Evolutionary conservation across 768 basidiomycete species (phyloP).

Genomic region (Rhodocollybia butyracea): DNA sequence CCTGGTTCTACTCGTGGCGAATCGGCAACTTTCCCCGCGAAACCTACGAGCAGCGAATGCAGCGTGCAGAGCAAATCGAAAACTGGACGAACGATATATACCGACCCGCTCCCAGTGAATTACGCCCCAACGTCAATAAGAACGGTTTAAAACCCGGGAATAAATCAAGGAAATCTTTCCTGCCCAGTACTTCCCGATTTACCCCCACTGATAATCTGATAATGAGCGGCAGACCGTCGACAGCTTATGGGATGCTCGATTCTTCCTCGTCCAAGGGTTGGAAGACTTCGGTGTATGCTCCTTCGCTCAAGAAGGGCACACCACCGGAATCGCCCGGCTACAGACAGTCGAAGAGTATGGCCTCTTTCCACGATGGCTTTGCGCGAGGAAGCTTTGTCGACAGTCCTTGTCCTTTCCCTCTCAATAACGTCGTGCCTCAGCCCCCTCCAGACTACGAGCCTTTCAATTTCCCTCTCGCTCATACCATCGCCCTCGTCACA

Average conservation of each 20-base stretch:
- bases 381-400: conserved; percentile 51
- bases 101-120: conserved; percentile 84
- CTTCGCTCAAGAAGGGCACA: conserved; percentile 53
- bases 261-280: conserved; percentile 44
- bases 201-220: conserved; percentile 67
- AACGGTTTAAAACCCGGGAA: conserved; percentile 47
- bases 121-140: conserved; percentile 86
- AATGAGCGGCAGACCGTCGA: conserved; percentile 53
- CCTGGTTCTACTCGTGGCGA: conserved; percentile 97
- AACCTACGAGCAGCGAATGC: conserved; percentile 89
- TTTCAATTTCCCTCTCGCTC: conserved; percentile 91
- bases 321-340: conserved; percentile 73
- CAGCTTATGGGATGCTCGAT: conserved; percentile 67
- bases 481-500: conserved; percentile 94
- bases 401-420: conserved; percentile 88
- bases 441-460: conserved; percentile 90
- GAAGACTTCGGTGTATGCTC: conserved; percentile 46
- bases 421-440: conserved; percentile 87
- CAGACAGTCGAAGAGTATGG: conserved; percentile 77
- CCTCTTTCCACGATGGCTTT: conserved; percentile 61
- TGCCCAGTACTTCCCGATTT: conserved; percentile 71
- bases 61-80: conserved; percentile 87
- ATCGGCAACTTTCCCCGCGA: conserved; percentile 92
- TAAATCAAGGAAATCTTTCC: conserved; percentile 51
- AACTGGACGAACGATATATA: conserved; percentile 97